Evolutionary conservation across 805 yeast species (phyloP), one percentile per base, ranked within the genome.

Genomic region (Starmerella geochares): DNA sequence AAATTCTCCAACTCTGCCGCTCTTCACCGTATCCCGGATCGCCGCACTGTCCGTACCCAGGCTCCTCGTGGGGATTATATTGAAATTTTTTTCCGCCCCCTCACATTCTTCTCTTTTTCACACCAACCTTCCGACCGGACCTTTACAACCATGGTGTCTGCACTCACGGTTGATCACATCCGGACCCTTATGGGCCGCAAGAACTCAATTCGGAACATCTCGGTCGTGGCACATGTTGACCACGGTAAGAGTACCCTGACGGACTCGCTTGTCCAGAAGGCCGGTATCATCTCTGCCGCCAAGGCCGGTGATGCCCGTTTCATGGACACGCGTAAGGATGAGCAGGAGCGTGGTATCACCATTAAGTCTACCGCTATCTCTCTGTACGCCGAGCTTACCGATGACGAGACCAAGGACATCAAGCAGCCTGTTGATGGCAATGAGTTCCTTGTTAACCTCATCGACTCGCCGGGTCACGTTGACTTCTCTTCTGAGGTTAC

Each of bases 401-500:
- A 84, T 51, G 94, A 84, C 49, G 95, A 86, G 68, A 80, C 77
- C 60, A 83, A 83, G 72, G 83, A 78, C 65, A 90, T 92, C 78
- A 77, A 81, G 73, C 97, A 92, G 78, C 70, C 83, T 76, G 81
- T 92, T 60, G 83, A 71, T 19, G 97, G 97, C 74, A 84, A 78
- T 82, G 81, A 82, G 71, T 90, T 90, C 82, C 83, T 90, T 77
- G 81, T 90, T 65, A 90, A 90, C 86, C 81, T 90, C 81, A 90
- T 90, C 67, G 98, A 90, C 75, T 92, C 98, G 65, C 98, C 98
- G 76, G 98, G 98, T 85, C 98, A 90, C 96, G 97, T 90, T 81
- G 98, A 90, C 78, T 90, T 90, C 88, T 87, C 96, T 59, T 92
- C 97, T 64, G 98, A 90, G 77, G 98, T 90, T 69, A 92, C 97